phyloP scores from a whole-genome alignment of 1,284 basidiomycete species.

The Cutaneotrichosporon curvatum region DNA sequence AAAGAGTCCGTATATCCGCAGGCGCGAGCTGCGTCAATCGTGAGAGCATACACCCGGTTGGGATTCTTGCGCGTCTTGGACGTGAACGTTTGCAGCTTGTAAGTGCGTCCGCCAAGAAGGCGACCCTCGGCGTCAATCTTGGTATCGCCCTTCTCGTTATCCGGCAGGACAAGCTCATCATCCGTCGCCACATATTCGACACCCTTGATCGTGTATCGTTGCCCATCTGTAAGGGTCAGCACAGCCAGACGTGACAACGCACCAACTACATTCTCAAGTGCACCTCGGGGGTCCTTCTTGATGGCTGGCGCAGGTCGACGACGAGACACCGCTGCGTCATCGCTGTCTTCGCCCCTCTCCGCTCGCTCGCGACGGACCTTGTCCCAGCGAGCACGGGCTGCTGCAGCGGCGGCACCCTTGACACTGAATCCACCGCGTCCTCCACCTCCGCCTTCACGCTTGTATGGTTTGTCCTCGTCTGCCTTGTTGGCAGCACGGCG shows the following conservation, averaged over 20 bases:
- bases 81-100: conserved; percentile 80
- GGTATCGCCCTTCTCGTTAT: conserved; percentile 78
- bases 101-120: conserved; percentile 74
- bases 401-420: conserved; percentile 42
- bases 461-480: conserved; percentile 20
- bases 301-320: conserved; percentile 2
- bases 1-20: conserved; percentile 94
- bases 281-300: conserved; percentile 18
- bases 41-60: conserved; percentile 82
- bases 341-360: conserved; percentile 37
- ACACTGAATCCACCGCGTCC: conserved; percentile 41
- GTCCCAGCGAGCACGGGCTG: conserved; percentile 41
- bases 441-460: conserved; percentile 33
- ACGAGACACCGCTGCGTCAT: conserved; percentile 15
- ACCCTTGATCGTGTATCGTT: conserved; percentile 54
- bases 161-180: conserved; percentile 77
- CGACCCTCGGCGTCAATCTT: conserved; percentile 84
- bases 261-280: conserved; percentile 25
- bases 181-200: conserved; percentile 70
- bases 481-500: conserved; percentile 2
- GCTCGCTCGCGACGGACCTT: conserved; percentile 36
- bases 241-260: conserved; percentile 3
- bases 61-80: conserved; percentile 70
- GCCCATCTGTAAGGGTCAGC: conserved; percentile 1
- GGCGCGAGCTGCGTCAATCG: conserved; percentile 91